phyloP scores from a whole-genome alignment of 208 protist species.

The Acanthamoeba culbertsoni region DNA sequence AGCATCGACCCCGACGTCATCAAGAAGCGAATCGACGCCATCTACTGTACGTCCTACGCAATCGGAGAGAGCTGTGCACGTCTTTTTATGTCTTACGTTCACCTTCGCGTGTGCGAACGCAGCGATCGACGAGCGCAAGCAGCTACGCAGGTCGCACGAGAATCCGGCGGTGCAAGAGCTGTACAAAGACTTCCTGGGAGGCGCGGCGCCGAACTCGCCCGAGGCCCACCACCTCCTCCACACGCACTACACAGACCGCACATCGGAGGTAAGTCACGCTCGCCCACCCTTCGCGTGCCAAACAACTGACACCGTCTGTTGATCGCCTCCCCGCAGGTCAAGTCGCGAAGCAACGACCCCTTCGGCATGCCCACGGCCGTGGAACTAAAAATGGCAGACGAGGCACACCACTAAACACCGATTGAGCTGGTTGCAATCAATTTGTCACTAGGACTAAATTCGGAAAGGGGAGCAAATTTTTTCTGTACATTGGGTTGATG shows the following conservation, averaged over 20 bases:
- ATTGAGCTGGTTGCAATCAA: no score
- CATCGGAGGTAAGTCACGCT: neutral
- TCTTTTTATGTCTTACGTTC: no score
- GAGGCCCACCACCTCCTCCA: constrained; percentile 65
- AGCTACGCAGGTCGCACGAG: constrained; percentile 64
- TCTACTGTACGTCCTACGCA: constrained; percentile 67
- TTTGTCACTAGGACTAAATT: neutral
- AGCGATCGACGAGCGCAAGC: constrained; percentile 59
- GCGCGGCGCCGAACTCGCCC: constrained; percentile 57
- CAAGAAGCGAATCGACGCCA: constrained; percentile 56
- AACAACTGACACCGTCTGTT: neutral
- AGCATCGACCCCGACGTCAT: constrained; percentile 51
- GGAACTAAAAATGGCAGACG: neutral
- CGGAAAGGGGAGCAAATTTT: neutral
- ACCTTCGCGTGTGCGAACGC: neutral
- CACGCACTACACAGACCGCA: constrained; percentile 66
- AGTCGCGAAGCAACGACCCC: neutral
- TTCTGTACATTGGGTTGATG: no score
- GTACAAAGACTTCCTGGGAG: constrained; percentile 58
- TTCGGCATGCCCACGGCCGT: neutral
- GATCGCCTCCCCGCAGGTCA: neutral
- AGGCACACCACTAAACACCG: neutral
- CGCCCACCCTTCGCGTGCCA: neutral
- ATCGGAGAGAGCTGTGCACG: no score
- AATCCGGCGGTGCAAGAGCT: constrained; percentile 62